These are phyloP conservation scores for Lasiosphaeriaceae sp. DNA, from an alignment of 495 filamentous ascomycete species.

Conservation along the genomic window DNA sequence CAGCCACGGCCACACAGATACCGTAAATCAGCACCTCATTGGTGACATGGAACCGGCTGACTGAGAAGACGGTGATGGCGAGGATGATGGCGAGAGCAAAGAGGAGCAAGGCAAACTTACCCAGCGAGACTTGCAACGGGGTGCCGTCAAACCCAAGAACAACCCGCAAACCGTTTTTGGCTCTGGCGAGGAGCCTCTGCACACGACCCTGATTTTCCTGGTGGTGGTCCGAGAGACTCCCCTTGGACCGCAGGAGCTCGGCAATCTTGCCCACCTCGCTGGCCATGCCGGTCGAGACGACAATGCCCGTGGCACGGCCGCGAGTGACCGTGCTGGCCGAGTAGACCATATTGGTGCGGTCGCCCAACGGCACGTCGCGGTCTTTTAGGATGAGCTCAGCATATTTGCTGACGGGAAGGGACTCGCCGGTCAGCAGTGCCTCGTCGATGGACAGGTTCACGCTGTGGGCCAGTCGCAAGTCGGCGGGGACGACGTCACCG, in stretches of 20 bases:
- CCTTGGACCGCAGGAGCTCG: conserved; percentile 47
- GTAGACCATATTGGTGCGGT: conserved; percentile 67
- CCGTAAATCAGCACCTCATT: conserved; percentile 79
- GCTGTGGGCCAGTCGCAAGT: conserved; percentile 67
- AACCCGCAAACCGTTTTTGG: conserved; percentile 19
- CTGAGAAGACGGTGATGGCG: conserved; percentile 76
- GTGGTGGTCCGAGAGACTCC: conserved; percentile 56
- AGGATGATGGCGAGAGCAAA: conserved; percentile 70
- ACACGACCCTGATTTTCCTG: conserved; percentile 42
- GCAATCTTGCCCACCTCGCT: conserved; percentile 84
- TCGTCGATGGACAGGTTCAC: conserved; percentile 59
- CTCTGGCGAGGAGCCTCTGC: conserved; percentile 4
- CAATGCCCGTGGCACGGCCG: conserved; percentile 62
- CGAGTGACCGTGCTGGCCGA: conserved; percentile 63
- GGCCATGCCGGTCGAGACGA: conserved; percentile 66
- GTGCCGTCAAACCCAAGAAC: conserved; percentile 68
- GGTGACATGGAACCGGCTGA: conserved; percentile 63
- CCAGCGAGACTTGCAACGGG: conserved; percentile 72
- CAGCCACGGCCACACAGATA: conserved; percentile 66
- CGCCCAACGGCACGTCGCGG: conserved; percentile 54
- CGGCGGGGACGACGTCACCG: conserved; percentile 78
- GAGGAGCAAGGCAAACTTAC: conserved; percentile 68
- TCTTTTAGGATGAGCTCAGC: conserved; percentile 30
- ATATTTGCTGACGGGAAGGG: conserved; percentile 44
- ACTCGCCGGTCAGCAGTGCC: conserved; percentile 62